Conservation (phyloP, 495 filamentous ascomycete species). For the Hypoxylon subgilvum region DNA sequence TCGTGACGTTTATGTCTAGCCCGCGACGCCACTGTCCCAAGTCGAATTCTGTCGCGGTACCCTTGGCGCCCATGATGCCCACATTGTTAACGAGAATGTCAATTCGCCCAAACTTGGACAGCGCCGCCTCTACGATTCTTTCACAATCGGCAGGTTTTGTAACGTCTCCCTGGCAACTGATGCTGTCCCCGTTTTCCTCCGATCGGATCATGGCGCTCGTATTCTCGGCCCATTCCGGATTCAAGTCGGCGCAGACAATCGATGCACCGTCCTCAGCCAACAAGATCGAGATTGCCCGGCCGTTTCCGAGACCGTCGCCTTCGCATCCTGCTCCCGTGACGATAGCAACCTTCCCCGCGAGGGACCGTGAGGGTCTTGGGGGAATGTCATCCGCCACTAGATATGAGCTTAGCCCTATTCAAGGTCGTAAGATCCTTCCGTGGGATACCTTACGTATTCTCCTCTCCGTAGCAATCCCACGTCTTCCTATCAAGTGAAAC, state of each 20-base stretch:
- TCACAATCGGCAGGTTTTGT: conserved; percentile 55
- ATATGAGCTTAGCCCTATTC: conserved; percentile 2
- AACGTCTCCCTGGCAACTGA: conserved; percentile 56
- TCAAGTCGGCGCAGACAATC: conserved; percentile 62
- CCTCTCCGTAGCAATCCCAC: conserved; percentile 10
- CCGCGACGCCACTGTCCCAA: conserved; percentile 58
- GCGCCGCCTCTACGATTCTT: conserved; percentile 46
- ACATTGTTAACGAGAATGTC: conserved; percentile 67
- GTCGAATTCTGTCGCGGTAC: conserved; percentile 62
- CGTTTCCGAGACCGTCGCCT: conserved; percentile 64
- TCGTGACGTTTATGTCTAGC: conserved; percentile 63
- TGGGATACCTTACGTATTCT: conserved; percentile 21
- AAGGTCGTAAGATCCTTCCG: too few relatives aligned
- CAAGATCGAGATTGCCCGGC: conserved; percentile 62
- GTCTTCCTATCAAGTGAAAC: background rate
- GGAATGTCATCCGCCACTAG: conserved; percentile 28
- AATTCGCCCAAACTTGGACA: conserved; percentile 52
- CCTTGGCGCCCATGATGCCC: conserved; percentile 59
- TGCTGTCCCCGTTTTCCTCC: conserved; percentile 38
- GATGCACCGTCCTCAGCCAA: conserved; percentile 60
- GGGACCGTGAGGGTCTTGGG: conserved; percentile 38
- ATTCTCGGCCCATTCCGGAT: conserved; percentile 50
- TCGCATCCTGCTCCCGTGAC: conserved; percentile 64
- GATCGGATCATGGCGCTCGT: conserved; percentile 56
- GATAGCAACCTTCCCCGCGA: conserved; percentile 59